phyloP scores from a whole-genome alignment of 495 filamentous ascomycete genomes.

The Tuber umbilicatum region DNA sequence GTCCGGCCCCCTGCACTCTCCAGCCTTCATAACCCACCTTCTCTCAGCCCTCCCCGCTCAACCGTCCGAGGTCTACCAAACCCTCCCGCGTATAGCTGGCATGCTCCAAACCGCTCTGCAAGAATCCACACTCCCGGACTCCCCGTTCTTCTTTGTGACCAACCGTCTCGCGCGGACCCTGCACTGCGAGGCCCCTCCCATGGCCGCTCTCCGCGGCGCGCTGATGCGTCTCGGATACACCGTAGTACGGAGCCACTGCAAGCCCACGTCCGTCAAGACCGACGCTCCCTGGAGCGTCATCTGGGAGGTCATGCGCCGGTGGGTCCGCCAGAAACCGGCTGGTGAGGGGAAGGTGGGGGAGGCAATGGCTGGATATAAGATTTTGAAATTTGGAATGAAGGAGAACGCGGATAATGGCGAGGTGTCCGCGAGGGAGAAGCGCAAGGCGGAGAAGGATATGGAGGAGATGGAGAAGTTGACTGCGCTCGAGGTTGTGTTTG shows the following conservation, averaged over 20 bases:
- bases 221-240: constrained; percentile 71
- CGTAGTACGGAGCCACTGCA: constrained; percentile 75
- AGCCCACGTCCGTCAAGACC: constrained; percentile 80
- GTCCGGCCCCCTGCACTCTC: constrained; percentile 78
- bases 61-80: constrained; percentile 63
- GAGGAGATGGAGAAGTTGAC: constrained; percentile 46
- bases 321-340: constrained; percentile 50
- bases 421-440: constrained; percentile 53
- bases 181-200: constrained; percentile 66
- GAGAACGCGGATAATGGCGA: constrained; percentile 26
- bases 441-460: constrained; percentile 56
- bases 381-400: constrained; percentile 58
- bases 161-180: constrained; percentile 62
- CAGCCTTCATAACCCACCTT: constrained; percentile 68
- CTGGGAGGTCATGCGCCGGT: constrained; percentile 92
- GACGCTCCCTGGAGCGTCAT: constrained; percentile 76
- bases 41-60: constrained; percentile 59
- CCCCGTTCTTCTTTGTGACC: constrained; percentile 82
- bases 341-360: constrained; percentile 62
- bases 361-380: constrained; percentile 60
- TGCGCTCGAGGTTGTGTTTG: constrained; percentile 65
- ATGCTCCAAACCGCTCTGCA: constrained; percentile 85
- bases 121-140: constrained; percentile 49
- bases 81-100: constrained; percentile 71
- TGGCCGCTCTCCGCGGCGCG: constrained; percentile 69